Conservation (phyloP, 495 filamentous ascomycete species). For the Penicillium goetzii region DNA sequence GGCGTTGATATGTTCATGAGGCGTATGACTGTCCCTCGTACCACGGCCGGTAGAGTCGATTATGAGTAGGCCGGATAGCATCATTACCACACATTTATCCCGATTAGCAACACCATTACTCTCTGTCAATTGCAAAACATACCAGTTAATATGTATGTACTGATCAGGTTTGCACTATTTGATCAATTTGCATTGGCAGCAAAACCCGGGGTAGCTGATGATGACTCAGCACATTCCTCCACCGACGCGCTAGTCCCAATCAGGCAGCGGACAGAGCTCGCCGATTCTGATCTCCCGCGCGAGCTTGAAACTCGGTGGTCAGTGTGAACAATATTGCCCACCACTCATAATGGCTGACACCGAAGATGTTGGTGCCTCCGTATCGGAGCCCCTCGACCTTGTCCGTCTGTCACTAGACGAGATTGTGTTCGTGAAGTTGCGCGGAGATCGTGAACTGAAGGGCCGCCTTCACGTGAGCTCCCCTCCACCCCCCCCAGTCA, state of each 20-base stretch:
- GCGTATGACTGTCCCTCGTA: background rate
- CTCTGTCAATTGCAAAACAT: too few species aligned
- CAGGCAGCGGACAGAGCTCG: slow-evolving; percentile 25
- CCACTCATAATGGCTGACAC: slow-evolving; percentile 66
- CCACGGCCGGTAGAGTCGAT: too few species aligned
- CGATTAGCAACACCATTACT: too few species aligned
- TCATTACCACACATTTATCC: too few species aligned
- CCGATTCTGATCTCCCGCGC: slow-evolving; percentile 20
- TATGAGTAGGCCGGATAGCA: too few species aligned
- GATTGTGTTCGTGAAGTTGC: slow-evolving; percentile 93
- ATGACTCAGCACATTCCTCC: slow-evolving; percentile 25
- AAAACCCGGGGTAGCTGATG: slow-evolving; percentile 28
- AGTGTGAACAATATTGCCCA: slow-evolving; percentile 5
- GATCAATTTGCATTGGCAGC: background rate
- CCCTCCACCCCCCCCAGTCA: background rate
- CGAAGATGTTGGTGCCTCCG: slow-evolving; percentile 66
- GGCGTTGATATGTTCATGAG: background rate
- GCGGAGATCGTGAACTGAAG: slow-evolving; percentile 94
- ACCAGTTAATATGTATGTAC: too few species aligned
- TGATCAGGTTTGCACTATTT: background rate
- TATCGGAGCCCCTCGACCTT: slow-evolving; percentile 89
- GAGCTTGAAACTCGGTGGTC: background rate
- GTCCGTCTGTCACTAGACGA: slow-evolving; percentile 94
- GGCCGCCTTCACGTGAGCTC: slow-evolving; percentile 83
- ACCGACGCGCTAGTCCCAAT: slow-evolving; percentile 25